Evolutionary conservation across 257 asterid species (phyloP), one percentile per base, ranked within the genome.

Genomic region (Solanum microdontum): DNA sequence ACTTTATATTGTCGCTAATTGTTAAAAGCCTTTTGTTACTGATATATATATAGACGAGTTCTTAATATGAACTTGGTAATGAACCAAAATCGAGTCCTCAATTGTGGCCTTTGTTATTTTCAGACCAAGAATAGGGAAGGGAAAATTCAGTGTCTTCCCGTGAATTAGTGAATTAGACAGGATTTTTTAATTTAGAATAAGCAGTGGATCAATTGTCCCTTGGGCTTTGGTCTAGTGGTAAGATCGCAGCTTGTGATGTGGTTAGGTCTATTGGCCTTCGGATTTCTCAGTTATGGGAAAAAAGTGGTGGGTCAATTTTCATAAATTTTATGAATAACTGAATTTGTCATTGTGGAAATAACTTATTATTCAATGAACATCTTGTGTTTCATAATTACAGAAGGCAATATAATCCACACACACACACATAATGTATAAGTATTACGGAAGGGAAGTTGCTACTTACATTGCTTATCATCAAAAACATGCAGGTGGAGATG

Each of bases 401-500:
- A 39, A 77, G 60, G 23, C n/a, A 76, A 77, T 7, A 77, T 77
- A n/a, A 39, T 39, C 33, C 55, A 1, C 60, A n/a, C 64, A 6
- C 82, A 36, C 83, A 37, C 77, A 30, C 39, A 7, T 15, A 9
- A 21, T 75, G 32, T 75, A 75, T 4, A 13, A 13, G 60, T 77
- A 23, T 6, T 77, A 15, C 8, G 64, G 36, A 77, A 39, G 23
- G 84, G 37, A 79, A 24, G 3, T 12, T 43, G 37, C 37, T 26
- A 79, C 15, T 79, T 79, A 34, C 66, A 43, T 79, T 43, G 62
- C 39, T 79, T 75, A 28, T 70, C 28, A 85, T 87, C 84, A 84
- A 60, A 60, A 26, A 79, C 45, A 60, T 90, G 94, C 90, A 89
- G 97, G 86, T 21, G 92, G 76, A 74, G 93, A 88, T 79, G 60